Evolutionary conservation across 2,329 filamentous ascomycete genomes (phyloP).

Genomic region (Colletotrichum tropicale): DNA sequence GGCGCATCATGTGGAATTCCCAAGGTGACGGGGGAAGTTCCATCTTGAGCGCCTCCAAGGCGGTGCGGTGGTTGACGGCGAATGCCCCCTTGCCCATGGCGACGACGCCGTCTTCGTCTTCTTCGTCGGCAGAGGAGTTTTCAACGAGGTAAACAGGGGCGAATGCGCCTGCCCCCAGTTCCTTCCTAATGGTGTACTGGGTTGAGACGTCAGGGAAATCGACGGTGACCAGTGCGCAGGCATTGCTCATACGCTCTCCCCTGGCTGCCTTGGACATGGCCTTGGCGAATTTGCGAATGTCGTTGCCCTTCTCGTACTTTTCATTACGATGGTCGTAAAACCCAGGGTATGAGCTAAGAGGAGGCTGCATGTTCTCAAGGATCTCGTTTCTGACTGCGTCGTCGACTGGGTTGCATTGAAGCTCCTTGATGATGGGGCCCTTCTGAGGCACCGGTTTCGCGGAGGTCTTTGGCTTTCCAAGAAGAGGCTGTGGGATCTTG

Average conservation of each 20-base stretch:
- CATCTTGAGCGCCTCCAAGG: slow-evolving; percentile 90
- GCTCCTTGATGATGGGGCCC: slow-evolving; percentile 79
- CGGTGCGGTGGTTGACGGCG: slow-evolving; percentile 57
- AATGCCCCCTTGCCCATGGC: slow-evolving; percentile 68
- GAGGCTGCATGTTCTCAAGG: slow-evolving; percentile 73
- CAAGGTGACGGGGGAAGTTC: slow-evolving; percentile 87
- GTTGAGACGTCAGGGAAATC: slow-evolving; percentile 68
- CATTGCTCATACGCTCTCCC: slow-evolving; percentile 66
- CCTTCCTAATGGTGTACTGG: slow-evolving; percentile 79
- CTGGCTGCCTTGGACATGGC: slow-evolving; percentile 62
- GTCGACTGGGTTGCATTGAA: slow-evolving; percentile 89
- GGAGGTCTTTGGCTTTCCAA: slow-evolving; percentile 46
- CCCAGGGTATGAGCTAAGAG: slow-evolving; percentile 75
- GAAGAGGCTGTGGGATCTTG: slow-evolving; percentile 55
- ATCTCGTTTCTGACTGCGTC: slow-evolving; percentile 77
- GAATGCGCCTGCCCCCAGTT: slow-evolving; percentile 92
- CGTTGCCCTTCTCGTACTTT: slow-evolving; percentile 68
- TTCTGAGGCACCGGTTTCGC: slow-evolving; percentile 53
- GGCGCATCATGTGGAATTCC: slow-evolving; percentile 96
- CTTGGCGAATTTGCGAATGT: slow-evolving; percentile 85
- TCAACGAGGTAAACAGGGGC: slow-evolving; percentile 94
- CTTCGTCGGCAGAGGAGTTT: slow-evolving; percentile 59
- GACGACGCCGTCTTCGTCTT: slow-evolving; percentile 48
- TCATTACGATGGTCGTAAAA: slow-evolving; percentile 76
- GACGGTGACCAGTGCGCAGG: slow-evolving; percentile 64